Conservation (phyloP, 208 protist species). For the Trichomonas vaginalis region DNA sequence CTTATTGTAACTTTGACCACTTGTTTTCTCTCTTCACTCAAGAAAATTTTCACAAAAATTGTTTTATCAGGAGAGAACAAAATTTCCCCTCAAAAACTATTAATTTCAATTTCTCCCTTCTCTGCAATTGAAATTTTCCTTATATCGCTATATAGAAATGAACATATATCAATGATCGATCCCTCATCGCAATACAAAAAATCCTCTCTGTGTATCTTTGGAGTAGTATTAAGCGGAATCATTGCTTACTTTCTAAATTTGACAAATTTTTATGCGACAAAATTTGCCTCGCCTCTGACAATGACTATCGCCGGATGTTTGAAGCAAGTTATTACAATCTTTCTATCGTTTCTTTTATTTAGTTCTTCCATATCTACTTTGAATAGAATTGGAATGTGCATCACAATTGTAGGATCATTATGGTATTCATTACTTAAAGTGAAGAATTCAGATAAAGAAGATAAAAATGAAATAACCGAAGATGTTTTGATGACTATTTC, state of each 20-base stretch:
- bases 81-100: background rate
- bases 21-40: background rate
- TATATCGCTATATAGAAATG: background rate
- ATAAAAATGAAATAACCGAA: background rate
- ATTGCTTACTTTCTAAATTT: constrained; percentile 16
- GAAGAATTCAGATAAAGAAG: background rate
- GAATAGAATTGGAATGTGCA: background rate
- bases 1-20: background rate
- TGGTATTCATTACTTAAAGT: background rate
- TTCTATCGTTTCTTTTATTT: background rate
- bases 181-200: background rate
- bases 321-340: background rate
- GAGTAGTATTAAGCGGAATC: background rate
- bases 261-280: background rate
- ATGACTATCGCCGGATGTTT: background rate
- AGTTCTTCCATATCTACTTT: background rate
- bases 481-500: too few species aligned
- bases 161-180: background rate
- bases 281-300: background rate
- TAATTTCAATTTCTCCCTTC: background rate
- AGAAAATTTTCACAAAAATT: background rate
- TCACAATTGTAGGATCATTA: background rate
- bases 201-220: background rate
- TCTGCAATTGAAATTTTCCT: background rate
- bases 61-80: background rate